A percentile compares a stretch with the other conserved stretches of the same genome.
phyloP scores from a whole-genome alignment of 179 eudicot genomes.

The Amaranthus tricolor region DNA sequence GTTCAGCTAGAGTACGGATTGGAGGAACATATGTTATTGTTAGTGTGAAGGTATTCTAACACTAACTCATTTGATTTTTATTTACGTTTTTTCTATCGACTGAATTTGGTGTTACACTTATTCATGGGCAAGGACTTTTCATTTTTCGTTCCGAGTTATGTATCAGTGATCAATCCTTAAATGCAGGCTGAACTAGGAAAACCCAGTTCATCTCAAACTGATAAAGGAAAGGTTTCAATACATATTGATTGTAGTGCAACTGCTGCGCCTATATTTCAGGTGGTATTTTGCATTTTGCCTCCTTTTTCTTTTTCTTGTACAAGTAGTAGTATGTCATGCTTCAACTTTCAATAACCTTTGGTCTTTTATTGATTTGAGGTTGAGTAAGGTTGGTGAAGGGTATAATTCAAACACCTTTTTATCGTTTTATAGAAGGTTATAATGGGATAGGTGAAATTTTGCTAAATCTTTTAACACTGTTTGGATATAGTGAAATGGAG shows the following conservation, averaged over 20 bases:
- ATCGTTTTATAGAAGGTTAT: too few relatives aligned
- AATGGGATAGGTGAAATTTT: too few relatives aligned
- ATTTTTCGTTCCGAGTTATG: neutral
- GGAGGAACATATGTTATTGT: slow-evolving; percentile 91
- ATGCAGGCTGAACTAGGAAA: slow-evolving; percentile 91
- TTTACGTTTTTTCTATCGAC: neutral
- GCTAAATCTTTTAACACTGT: too few relatives aligned
- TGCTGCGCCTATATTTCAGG: slow-evolving; percentile 85
- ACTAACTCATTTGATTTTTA: neutral
- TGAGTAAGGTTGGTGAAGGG: too few relatives aligned
- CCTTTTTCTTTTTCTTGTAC: neutral
- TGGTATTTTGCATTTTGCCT: slow-evolving; percentile 16
- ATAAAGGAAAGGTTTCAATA: slow-evolving; percentile 78
- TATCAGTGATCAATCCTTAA: neutral
- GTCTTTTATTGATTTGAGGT: too few relatives aligned
- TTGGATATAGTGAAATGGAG: too few relatives aligned
- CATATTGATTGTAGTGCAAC: slow-evolving; percentile 88
- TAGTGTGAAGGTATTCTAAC: slow-evolving; percentile 70
- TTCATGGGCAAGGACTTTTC: neutral
- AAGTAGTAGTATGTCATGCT: too few relatives aligned
- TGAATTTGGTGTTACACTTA: neutral
- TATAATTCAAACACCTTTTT: too few relatives aligned
- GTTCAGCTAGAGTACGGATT: slow-evolving; percentile 81
- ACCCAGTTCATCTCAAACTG: slow-evolving; percentile 69
- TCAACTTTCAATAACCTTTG: too few relatives aligned